phyloP scores from a whole-genome alignment of 2,329 filamentous ascomycete species.

The Diaporthe destruens region DNA sequence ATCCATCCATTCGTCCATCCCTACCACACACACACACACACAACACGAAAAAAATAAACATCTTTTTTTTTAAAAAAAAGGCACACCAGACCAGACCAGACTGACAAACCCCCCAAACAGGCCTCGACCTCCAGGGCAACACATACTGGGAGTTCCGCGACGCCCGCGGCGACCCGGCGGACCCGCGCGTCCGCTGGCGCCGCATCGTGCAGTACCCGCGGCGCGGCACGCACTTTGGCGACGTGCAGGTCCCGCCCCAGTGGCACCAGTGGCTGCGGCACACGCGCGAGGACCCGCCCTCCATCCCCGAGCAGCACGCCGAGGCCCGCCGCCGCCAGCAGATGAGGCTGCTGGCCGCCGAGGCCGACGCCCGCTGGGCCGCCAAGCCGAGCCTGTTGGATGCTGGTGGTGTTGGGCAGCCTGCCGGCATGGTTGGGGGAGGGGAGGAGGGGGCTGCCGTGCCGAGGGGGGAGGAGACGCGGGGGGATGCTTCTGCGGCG shows the following conservation, averaged over 20 bases:
- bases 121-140: constrained; percentile 74
- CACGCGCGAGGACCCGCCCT: constrained; percentile 66
- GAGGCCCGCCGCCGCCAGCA: constrained; percentile 66
- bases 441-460: constrained; percentile 31
- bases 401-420: constrained; percentile 45
- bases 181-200: constrained; percentile 61
- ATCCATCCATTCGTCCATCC: not conserved
- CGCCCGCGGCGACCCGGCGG: constrained; percentile 50
- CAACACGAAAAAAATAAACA: too few species aligned
- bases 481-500: constrained; percentile 6
- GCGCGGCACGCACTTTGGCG: constrained; percentile 63
- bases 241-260: constrained; percentile 69
- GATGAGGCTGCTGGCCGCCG: constrained; percentile 68
- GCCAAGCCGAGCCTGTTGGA: constrained; percentile 67
- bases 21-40: too few species aligned
- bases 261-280: constrained; percentile 80
- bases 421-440: too few species aligned
- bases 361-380: constrained; percentile 74
- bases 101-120: constrained; percentile 51
- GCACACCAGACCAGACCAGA: not conserved
- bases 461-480: constrained; percentile 36
- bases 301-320: constrained; percentile 66
- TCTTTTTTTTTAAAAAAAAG: too few species aligned
- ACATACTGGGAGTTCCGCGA: constrained; percentile 78
- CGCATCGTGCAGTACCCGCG: constrained; percentile 72